Evolutionary conservation across 2,329 filamentous ascomycete genomes (phyloP), one percentile per base, ranked within the genome.

Genomic region (Chaetomiaceae sp.): DNA sequence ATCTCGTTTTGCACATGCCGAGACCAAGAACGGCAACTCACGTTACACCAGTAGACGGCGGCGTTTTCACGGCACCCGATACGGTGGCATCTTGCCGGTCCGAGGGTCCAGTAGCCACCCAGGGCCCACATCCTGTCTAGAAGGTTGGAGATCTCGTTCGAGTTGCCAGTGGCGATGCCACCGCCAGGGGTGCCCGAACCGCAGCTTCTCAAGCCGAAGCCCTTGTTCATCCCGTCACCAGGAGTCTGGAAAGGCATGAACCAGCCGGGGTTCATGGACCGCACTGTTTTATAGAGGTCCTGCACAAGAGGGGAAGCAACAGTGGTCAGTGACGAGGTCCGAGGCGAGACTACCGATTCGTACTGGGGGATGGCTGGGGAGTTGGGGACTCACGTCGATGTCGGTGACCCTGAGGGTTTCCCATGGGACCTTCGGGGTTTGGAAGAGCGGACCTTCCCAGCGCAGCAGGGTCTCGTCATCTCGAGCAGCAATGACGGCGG

Each of bases 21-120:
- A 25, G 20, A 8, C 3, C 17, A 20, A 5, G 7, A 9, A 5
- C 14, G 6, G 16, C 2, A 17, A 42, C 48, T 51, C 30, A 51
- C 48, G 37, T 51, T 51, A 37, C 48, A 51, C 48, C 48, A 51
- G 20, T 45, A 51, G 9, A 51, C n/a, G 3, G 42, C 48, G 4
- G 42, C 17, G n/a, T 37, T 37, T 2, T 20, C 3, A 14, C 43
- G 5, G 16, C 48, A 51, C 3, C 42, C 48, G 10, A 51, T 14
- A 2, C 43, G 42, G 30, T 46, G 37, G 30, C 48, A 51, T 12
- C 0, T 14, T 41, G 1, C 30, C 30, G 8, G 46, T n/a, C n/a
- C n/a, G n/a, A n/a, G n/a, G 6, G n/a, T 45, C 42, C 48, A 51
- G 8, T n/a, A 8, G 1, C 48, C 48, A 3, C 17, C 31, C 3